A percentile compares a stretch with the other conserved stretches of the same genome.
These are phyloP conservation scores for Claviceps spartinae DNA, from an alignment of 2,329 filamentous ascomycete species.

Conservation along the genomic window DNA sequence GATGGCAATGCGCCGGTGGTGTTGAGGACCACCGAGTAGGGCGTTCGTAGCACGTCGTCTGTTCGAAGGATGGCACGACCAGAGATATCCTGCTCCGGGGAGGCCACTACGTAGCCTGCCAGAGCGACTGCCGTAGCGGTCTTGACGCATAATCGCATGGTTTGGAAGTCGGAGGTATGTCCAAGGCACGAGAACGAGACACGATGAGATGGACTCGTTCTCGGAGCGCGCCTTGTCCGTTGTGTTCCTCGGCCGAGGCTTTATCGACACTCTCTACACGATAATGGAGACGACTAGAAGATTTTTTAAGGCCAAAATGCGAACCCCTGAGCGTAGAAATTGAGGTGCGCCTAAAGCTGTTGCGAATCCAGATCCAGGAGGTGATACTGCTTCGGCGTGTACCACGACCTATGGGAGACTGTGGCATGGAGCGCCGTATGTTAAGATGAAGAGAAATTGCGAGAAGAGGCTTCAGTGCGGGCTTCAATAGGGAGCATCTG, in stretches of 20 bases:
- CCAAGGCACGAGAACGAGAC: background rate
- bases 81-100: background rate
- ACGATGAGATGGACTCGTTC: background rate
- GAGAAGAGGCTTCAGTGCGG: background rate
- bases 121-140: conserved; percentile 1
- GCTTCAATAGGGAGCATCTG: background rate
- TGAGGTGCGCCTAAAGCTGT: background rate
- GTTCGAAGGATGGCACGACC: conserved; percentile 1
- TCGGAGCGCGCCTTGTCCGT: background rate
- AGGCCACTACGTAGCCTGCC: background rate
- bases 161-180: background rate
- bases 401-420: background rate
- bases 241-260: background rate
- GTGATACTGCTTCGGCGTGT: background rate
- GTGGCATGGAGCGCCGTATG: background rate
- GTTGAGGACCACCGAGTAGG: conserved; percentile 1
- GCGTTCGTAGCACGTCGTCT: conserved; percentile 4
- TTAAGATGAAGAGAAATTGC: background rate
- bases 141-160: conserved; percentile 1
- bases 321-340: background rate
- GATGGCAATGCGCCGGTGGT: background rate
- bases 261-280: background rate
- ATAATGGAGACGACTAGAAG: too few relatives aligned
- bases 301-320: too few relatives aligned
- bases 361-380: background rate